phyloP scores from a whole-genome alignment of 495 filamentous ascomycete genomes.

The Bacidia gigantensis region DNA sequence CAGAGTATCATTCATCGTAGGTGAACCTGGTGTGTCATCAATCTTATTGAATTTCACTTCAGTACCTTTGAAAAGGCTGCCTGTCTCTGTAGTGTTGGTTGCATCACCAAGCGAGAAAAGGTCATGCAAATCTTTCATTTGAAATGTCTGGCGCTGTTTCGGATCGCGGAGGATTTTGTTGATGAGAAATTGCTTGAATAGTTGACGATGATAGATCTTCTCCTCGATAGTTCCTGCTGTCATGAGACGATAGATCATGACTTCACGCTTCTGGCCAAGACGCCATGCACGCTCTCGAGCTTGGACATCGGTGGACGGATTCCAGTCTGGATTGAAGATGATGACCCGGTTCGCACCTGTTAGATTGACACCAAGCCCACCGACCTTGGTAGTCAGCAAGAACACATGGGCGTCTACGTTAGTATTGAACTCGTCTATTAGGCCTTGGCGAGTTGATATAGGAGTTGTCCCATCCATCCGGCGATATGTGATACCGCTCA shows the following conservation, averaged over 20 bases:
- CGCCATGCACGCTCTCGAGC: conserved; percentile 95
- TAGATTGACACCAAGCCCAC: conserved; percentile 83
- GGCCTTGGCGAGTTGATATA: conserved; percentile 63
- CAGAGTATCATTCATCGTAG: background rate
- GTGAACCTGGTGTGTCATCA: conserved; percentile 19
- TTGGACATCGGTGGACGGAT: conserved; percentile 84
- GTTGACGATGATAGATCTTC: conserved; percentile 96
- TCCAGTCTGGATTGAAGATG: conserved; percentile 97
- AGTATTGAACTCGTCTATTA: conserved; percentile 87
- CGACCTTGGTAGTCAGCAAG: conserved; percentile 86
- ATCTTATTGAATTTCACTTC: conserved; percentile 51
- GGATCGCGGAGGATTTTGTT: conserved; percentile 91
- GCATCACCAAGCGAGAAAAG: conserved; percentile 68
- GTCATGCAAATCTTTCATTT: conserved; percentile 75
- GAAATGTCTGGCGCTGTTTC: conserved; percentile 75
- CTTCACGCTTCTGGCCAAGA: conserved; percentile 83
- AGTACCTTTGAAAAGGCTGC: conserved; percentile 67
- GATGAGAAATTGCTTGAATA: conserved; percentile 90
- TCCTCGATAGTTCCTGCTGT: conserved; percentile 96
- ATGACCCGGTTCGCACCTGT: conserved; percentile 93
- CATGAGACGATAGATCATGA: conserved; percentile 89
- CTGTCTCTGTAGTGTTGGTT: conserved; percentile 66
- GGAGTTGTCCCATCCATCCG: conserved; percentile 89
- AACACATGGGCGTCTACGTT: conserved; percentile 71
- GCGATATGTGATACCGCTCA: conserved; percentile 59